These are phyloP conservation scores for Brettanomyces anomalus DNA, from an alignment of 805 yeast species.

Conservation along the genomic window DNA sequence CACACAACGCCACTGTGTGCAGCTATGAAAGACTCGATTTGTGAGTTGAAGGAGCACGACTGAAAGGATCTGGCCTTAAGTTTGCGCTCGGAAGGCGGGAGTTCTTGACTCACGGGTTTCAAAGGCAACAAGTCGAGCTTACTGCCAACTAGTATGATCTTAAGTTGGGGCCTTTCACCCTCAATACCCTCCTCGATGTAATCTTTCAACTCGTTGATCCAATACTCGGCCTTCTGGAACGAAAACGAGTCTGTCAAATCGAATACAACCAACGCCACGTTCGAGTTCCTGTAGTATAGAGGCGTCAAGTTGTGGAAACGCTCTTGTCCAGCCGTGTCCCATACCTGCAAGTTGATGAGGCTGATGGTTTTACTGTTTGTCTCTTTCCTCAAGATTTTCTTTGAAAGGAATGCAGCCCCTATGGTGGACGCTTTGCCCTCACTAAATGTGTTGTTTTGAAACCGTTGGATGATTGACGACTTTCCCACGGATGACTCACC, in stretches of 20 bases:
- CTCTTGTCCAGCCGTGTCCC: constrained; percentile 98
- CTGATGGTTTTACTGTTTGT: constrained; percentile 6
- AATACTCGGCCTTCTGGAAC: constrained; percentile 68
- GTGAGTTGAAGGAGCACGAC: constrained; percentile 15
- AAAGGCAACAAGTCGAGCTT: constrained; percentile 52
- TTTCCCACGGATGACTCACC: constrained; percentile 58
- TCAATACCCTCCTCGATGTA: constrained; percentile 12
- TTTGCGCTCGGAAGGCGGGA: background rate
- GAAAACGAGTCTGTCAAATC: constrained; percentile 53
- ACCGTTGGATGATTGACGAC: constrained; percentile 72
- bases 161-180: constrained; percentile 13
- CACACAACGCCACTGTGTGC: constrained; percentile 6
- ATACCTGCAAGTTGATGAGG: constrained; percentile 50
- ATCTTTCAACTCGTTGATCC: constrained; percentile 72
- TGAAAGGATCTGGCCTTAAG: constrained; percentile 4
- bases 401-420: constrained; percentile 97
- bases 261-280: constrained; percentile 81
- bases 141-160: constrained; percentile 63
- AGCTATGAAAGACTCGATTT: constrained; percentile 17
- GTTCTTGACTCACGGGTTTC: constrained; percentile 9
- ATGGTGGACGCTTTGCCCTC: constrained; percentile 82
- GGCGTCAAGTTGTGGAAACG: constrained; percentile 77
- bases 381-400: constrained; percentile 39
- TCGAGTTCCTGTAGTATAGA: constrained; percentile 73
- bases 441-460: constrained; percentile 64